These are phyloP conservation scores for Herpetospermum pedunculosum DNA, from an alignment of 306 rosid species.

Conservation along the genomic window DNA sequence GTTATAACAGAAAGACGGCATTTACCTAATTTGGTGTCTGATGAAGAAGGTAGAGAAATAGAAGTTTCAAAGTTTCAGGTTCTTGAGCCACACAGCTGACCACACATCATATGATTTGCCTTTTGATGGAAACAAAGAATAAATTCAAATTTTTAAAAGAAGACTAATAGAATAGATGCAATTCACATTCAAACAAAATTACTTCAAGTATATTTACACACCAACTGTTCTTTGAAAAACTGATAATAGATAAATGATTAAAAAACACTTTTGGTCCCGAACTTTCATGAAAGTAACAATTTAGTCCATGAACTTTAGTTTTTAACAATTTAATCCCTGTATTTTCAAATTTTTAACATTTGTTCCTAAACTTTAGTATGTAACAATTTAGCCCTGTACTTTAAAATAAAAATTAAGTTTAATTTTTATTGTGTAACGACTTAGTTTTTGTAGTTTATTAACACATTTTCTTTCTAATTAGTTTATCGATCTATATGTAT, in stretches of 20 bases:
- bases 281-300: too few species aligned
- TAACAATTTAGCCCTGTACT: too few species aligned
- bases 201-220: not conserved
- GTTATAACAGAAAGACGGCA: not conserved
- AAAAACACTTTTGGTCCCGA: too few species aligned
- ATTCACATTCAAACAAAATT: not conserved
- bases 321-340: too few species aligned
- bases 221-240: not conserved
- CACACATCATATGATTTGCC: conserved; percentile 63
- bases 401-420: too few species aligned
- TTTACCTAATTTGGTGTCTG: conserved; percentile 54
- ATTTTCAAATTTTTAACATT: too few species aligned
- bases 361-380: too few species aligned
- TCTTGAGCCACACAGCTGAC: conserved; percentile 35
- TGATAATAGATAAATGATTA: not conserved
- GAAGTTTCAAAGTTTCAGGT: conserved; percentile 50
- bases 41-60: conserved; percentile 48
- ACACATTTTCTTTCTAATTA: too few species aligned
- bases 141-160: not conserved
- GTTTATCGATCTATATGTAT: too few species aligned
- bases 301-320: too few species aligned
- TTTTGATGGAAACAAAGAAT: not conserved
- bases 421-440: too few species aligned
- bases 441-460: too few species aligned
- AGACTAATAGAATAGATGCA: not conserved